Conservation (phyloP, 352 stramenopile genomes). For the Globisporangium abappressorium region DNA sequence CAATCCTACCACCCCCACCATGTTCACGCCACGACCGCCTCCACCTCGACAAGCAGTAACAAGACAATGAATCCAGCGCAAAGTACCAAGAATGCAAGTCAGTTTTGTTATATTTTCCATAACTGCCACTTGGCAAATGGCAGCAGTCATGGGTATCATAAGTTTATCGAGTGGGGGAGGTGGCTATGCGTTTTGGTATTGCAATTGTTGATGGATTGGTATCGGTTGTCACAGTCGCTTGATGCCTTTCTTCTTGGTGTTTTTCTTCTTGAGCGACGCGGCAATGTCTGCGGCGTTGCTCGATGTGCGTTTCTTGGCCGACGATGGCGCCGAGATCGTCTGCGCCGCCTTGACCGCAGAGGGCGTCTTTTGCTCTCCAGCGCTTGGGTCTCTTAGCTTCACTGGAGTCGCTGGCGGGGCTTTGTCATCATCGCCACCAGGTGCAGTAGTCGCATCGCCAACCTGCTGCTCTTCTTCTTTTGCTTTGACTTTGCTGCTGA, state of each 20-base stretch:
- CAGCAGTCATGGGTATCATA: not conserved
- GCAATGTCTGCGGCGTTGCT: slow-evolving; percentile 25
- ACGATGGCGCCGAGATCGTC: slow-evolving; percentile 17
- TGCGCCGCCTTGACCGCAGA: not conserved
- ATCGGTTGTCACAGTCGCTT: slow-evolving; percentile 43
- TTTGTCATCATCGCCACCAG: not conserved
- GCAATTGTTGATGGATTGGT: too few relatives aligned
- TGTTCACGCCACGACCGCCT: slow-evolving; percentile 15
- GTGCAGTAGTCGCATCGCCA: not conserved
- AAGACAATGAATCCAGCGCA: not conserved
- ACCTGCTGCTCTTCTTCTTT: slow-evolving; percentile 4
- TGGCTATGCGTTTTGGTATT: not conserved
- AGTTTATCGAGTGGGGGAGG: not conserved
- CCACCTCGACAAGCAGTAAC: slow-evolving; percentile 8
- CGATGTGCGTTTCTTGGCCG: slow-evolving; percentile 46
- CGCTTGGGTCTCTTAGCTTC: not conserved
- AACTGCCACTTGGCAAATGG: not conserved
- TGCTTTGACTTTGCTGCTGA: slow-evolving; percentile 1
- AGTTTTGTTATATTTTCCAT: not conserved
- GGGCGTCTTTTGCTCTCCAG: not conserved
- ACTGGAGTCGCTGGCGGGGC: slow-evolving; percentile 5
- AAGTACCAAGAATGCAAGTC: not conserved
- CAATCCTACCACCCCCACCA: not conserved
- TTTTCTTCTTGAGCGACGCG: slow-evolving; percentile 59
- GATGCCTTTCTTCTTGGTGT: slow-evolving; percentile 68